Evolutionary conservation across 768 basidiomycete genomes (phyloP), one percentile per base, ranked within the genome.

Genomic region (Phylloporus arenicola): DNA sequence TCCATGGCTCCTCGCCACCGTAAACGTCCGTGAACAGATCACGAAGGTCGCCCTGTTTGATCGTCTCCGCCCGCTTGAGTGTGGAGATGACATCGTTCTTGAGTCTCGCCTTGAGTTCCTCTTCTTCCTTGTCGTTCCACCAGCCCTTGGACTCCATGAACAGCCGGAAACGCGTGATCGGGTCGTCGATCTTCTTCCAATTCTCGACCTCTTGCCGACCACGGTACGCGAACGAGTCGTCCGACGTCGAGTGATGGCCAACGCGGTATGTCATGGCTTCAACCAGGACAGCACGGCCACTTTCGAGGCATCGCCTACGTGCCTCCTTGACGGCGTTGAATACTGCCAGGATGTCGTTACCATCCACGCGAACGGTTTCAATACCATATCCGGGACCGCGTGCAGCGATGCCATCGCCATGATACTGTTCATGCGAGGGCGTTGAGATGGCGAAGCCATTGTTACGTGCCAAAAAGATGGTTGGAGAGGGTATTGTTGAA

Each of bases 391-490:
- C 93, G 1, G 93, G 88, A 1, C 94, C 93, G 20, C 94, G 82
- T 22, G 86, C 79, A 3, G 92, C 92, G 57, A 97, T 92, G 10
- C 94, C 93, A 65, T 96, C 94, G 1, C 93, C 94, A 52, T 86
- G 78, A 64, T 81, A 97, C 61, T 96, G 93, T 67, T 96, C 91
- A 1, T 81, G 75, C 13, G 86, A 81, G 0, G 93, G 93, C 4
- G 93, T 96, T 43, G 90, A 93, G 64, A 97, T 97, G 27, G 93
- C 93, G 60, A 96, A 96, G 4, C 92, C 92, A 59, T 95, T 95
- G 58, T 88, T 87, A 30, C 86, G 80, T 12, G 80, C 84, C 51
- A 90, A 77, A 68, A 80, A 92, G 16, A 90, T 65, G 4, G 83
- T 82, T 3, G 88, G 88, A 2, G 83, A 80, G 0, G 86, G 81